Base-by-base conservation (phyloP, 2,329 filamentous ascomycete genomes). In the Stromatinia cepivora region DNA sequence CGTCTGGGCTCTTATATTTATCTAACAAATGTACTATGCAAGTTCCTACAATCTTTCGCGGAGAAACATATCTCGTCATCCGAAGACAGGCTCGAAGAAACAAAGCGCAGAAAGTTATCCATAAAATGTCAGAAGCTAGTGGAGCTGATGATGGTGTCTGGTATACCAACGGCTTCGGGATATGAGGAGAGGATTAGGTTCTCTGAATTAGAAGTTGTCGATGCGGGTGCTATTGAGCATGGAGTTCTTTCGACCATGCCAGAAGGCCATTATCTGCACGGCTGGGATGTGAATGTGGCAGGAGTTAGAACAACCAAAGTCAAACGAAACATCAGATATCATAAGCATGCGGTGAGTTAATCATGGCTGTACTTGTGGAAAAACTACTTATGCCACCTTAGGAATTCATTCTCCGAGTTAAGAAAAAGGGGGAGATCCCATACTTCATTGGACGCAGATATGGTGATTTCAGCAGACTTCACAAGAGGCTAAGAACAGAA, bases 61-160 rank as follows among this genome's bases (percentile, higher is more conserved):
- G 95, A 91, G 78, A 99, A 98, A 80, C 92, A 94, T 79, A 97
- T 99, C 56, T 98, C 94, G 2, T 97, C 94, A 8, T 97, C 94
- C 7, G 95, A 98, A 81, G 95, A 99, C 79, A 88, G 95, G 5
- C 83, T 98, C 42, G 95, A 99, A 81, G 93, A 97, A 81, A 98
- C 95, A 13, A 99, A 99, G 83, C 88, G 95, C 70, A 87, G 90
- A 73, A 99, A 99, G 80, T 82, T 99, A 73, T 94, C 95, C 4
- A 85, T 90, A 75, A 99, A 99, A 85, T 93, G 92, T 61, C 90
- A 95, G 79, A 99, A 99, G 82, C 83, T 99, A 70, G 92, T 99
- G 15, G 95, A 99, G 84, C 84, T 99, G 71, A 99, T 99, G 95
- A 97, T 99, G 93, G 95, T 99, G 11, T 98, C 94, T 10, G 95